Conservation (phyloP, 1,284 basidiomycete genomes). For the Pascua guehoae region DNA sequence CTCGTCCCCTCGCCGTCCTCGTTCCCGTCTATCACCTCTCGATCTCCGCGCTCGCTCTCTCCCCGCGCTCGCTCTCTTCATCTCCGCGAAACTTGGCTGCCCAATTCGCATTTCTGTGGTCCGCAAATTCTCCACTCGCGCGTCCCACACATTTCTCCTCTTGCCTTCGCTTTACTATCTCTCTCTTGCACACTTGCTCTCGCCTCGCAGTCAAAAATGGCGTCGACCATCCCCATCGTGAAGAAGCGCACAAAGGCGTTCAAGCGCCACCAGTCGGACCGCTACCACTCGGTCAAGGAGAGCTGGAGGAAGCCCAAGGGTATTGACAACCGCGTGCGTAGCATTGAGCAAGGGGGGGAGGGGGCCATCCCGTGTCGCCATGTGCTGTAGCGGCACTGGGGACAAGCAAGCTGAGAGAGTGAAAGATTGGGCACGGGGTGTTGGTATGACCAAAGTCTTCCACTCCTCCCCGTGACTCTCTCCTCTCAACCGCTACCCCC, state of each 20-base stretch:
- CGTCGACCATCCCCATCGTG: conserved; percentile 80
- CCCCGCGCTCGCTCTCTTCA: too few species aligned
- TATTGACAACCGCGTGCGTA: conserved; percentile 77
- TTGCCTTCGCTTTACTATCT: too few species aligned
- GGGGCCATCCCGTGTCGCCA: background rate
- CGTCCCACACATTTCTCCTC: too few species aligned
- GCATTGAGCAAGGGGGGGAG: background rate
- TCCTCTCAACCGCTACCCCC: background rate
- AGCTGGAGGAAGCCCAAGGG: conserved; percentile 96
- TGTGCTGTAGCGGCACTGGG: background rate
- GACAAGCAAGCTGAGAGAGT: background rate
- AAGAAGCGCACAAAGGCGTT: conserved; percentile 95
- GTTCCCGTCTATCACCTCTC: too few species aligned
- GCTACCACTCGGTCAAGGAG: conserved; percentile 92
- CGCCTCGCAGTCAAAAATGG: conserved; percentile 56
- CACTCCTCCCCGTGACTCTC: background rate
- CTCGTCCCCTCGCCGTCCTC: too few species aligned
- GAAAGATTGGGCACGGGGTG: background rate
- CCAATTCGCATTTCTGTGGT: too few species aligned
- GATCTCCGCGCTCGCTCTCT: too few species aligned
- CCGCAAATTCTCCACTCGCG: too few species aligned
- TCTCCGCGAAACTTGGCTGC: too few species aligned
- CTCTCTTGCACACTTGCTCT: too few species aligned
- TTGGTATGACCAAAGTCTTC: background rate
- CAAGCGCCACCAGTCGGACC: conserved; percentile 98